Base-by-base conservation (phyloP, 2,329 filamentous ascomycete genomes). In the Diaporthe capsici region DNA sequence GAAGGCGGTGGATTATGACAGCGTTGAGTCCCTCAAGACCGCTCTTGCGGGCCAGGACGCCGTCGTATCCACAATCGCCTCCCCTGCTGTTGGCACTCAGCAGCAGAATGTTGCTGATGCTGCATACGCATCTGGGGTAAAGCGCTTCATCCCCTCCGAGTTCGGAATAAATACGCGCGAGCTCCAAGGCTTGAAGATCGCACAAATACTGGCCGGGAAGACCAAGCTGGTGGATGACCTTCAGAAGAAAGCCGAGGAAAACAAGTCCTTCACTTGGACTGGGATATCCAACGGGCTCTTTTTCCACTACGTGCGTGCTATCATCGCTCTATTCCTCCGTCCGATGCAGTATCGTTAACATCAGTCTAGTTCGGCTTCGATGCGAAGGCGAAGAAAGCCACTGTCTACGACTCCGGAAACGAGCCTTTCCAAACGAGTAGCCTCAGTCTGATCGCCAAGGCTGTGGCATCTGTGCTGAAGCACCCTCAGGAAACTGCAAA, bases 121-220 rank as follows among this genome's bases (percentile, higher is more conserved):
- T 2, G 87, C 90, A 10, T 84, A 90, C 51, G 85, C 86, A 1
- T 90, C 89, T 1, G 88, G 89, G 20, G 89, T 92, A 1, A 87
- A 89, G 80, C 85, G 89, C 7, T 91, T 92, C 81, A 84, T 92
- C 44, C 90, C 90, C 3, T 87, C 87, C 20, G 90, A 92, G 78
- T 92, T 88, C 80, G 82, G 82, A 7, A 76, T 82, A 68, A 79
- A 83, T 76, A 82, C 81, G n/a, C 79, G 81, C n/a, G 76, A 78
- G 53, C 73, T 79, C 20, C 74, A 78, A 17, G 80, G 72, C 17
- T 72, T 78, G 25, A 76, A 79, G 60, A 80, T 83, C 28, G 81
- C 78, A 4, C 76, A 77, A 55, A 79, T 83, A n/a, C 34, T 83
- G 28, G 77, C 68, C 7, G 79, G 77, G 37, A 83, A 83, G 79